Evolutionary conservation across 2,329 filamentous ascomycete species (phyloP).

Genomic region (Ophiocordyceps camponoti-saundersi): DNA sequence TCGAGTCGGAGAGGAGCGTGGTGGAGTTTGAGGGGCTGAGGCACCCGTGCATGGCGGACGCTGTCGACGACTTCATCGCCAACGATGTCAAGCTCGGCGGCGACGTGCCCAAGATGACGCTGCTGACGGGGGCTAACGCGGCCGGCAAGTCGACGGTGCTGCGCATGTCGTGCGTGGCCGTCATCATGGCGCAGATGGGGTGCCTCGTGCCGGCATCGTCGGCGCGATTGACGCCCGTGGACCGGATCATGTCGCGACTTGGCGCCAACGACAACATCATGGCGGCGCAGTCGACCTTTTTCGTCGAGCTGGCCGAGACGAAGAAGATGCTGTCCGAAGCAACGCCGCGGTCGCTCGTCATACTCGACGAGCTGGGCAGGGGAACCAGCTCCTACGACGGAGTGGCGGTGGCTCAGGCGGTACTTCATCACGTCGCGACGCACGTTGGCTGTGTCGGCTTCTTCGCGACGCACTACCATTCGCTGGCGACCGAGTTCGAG

Average conservation of each 20-base stretch:
- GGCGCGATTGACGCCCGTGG: conserved; percentile 62
- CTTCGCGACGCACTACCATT: conserved; percentile 97
- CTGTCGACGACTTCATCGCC: conserved; percentile 78
- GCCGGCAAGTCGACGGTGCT: conserved; percentile 96
- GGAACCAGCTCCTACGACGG: conserved; percentile 93
- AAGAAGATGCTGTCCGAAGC: conserved; percentile 80
- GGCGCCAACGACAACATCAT: conserved; percentile 94
- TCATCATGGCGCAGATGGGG: conserved; percentile 87
- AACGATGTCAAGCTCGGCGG: conserved; percentile 62
- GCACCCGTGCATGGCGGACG: conserved; percentile 76
- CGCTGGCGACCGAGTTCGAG: conserved; percentile 52
- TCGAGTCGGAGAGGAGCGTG: conserved; percentile 46
- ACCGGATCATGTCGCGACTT: conserved; percentile 90
- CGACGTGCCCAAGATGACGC: conserved; percentile 50
- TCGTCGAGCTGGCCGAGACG: conserved; percentile 93
- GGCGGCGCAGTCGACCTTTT: conserved; percentile 87
- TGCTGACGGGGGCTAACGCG: conserved; percentile 97
- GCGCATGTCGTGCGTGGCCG: conserved; percentile 75
- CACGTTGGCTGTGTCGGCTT: conserved; percentile 63
- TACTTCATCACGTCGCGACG: conserved; percentile 68
- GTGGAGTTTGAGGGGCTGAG: conserved; percentile 72
- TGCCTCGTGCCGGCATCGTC: conserved; percentile 76
- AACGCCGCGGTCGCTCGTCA: conserved; percentile 67
- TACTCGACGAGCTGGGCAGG: conserved; percentile 85
- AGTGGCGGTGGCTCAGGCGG: conserved; percentile 85